Evolutionary conservation across 2,329 filamentous ascomycete species (phyloP), one percentile per base, ranked within the genome.

Genomic region (Ceratocystis papillata): DNA sequence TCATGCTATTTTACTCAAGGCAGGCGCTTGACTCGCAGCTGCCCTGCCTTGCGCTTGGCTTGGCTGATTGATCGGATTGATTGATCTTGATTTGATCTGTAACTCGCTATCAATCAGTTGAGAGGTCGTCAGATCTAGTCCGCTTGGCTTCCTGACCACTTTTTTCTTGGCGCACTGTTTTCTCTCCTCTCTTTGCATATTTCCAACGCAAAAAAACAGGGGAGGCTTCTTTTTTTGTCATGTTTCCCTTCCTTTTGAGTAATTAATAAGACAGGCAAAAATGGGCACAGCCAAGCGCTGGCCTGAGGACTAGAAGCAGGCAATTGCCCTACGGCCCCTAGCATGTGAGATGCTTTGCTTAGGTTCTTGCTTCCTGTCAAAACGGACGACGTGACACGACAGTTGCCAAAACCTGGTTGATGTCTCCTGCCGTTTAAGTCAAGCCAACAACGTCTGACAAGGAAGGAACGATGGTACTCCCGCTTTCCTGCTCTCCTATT

Each of bases 41-140:
- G 48, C 20, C 53, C 53, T 15, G 17, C 28, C 53, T 30, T 37
- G 53, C 28, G 25, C 53, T 30, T n/a, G 53, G 25, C 25, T 15
- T 33, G 53, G n/a, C 33, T 59, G 53, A 33, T 33, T 59, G 20
- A 53, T 53, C 8, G 6, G 53, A 59, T 57, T 30, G 53, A 5
- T 15, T 30, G 46, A 50, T 50, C 46, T 50, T 22, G 53, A 30
- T 30, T 17, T 57, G 25, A 22, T 20, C 20, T 20, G 17, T 15
- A 5, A 28, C 22, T 57, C 53, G 22, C 53, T 63, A 63, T 63
- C 62, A 63, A 63, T 63, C 62, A 63, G 46, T 53, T 41, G 62
- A 41, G n/a, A 28, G 62, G 62, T 63, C 62, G 62, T 63, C 28
- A 3, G 28, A 30, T 25, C 25, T 30, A 33, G 53, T 59, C 53